Percentiles rank a stretch among this genome's conserved stretches.
phyloP scores from a whole-genome alignment of 2,329 filamentous ascomycete genomes.

The Trichoderma harzianum region DNA sequence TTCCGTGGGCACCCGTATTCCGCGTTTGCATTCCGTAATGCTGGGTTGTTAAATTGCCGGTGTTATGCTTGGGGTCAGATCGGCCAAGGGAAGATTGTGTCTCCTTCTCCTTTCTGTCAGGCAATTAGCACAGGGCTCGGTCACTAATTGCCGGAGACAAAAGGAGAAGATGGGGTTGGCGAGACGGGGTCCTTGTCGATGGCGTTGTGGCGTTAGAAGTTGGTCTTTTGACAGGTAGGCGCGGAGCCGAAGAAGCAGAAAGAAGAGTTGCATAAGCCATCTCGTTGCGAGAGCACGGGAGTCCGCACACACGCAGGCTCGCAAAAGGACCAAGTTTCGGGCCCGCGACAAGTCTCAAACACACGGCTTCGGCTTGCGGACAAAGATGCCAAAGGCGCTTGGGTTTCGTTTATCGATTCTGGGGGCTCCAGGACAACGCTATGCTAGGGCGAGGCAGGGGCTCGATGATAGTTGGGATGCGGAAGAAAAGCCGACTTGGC shows the following conservation, averaged over 20 bases:
- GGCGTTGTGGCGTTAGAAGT: slow-evolving; percentile 1
- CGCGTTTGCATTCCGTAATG: background rate
- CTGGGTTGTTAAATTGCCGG: slow-evolving; percentile 6
- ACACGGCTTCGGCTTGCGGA: background rate
- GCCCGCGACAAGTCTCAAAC: background rate
- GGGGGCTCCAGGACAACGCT: background rate
- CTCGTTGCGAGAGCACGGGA: background rate
- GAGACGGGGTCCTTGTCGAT: background rate
- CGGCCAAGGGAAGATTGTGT: background rate
- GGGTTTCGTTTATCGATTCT: slow-evolving; percentile 12
- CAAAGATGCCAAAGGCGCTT: slow-evolving; percentile 1
- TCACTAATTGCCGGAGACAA: slow-evolving; percentile 6
- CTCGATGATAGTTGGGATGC: slow-evolving; percentile 3
- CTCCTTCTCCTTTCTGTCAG: slow-evolving; percentile 10
- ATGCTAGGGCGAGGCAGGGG: background rate
- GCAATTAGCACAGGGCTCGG: slow-evolving; percentile 1
- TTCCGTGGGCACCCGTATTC: background rate
- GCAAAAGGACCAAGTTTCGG: background rate
- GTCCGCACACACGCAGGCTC: background rate
- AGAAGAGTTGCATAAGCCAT: background rate
- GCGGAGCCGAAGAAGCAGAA: background rate
- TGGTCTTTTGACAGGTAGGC: background rate
- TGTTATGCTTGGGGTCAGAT: background rate
- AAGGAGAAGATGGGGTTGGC: background rate
- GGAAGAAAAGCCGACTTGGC: slow-evolving; percentile 14